Conservation (phyloP, 2,329 filamentous ascomycete genomes). For the Magnaporthales sp. region DNA sequence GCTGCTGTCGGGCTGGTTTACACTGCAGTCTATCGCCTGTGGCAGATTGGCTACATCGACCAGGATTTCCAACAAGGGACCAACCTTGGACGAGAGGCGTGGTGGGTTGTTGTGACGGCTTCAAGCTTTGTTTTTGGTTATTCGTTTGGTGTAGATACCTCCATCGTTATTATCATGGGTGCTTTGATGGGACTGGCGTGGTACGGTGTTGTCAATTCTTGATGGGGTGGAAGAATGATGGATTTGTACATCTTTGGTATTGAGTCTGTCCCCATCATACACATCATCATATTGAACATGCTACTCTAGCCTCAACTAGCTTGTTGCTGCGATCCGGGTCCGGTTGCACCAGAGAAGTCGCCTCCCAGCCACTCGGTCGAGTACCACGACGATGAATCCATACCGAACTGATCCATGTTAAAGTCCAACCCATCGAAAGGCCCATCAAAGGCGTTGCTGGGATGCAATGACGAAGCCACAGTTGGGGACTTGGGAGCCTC, state of each 20-base stretch:
- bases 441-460: slow-evolving; percentile 24
- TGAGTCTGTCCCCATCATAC: neutral
- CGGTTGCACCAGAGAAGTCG: neutral
- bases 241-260: neutral
- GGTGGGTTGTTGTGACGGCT: slow-evolving; percentile 54
- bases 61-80: slow-evolving; percentile 35
- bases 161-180: slow-evolving; percentile 34
- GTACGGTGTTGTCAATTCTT: slow-evolving; percentile 30
- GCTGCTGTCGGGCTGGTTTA: slow-evolving; percentile 53
- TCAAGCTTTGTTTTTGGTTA: slow-evolving; percentile 31
- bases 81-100: slow-evolving; percentile 48
- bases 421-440: slow-evolving; percentile 23
- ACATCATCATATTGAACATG: too few relatives aligned
- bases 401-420: slow-evolving; percentile 18
- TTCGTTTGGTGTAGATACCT: slow-evolving; percentile 36
- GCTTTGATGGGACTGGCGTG: slow-evolving; percentile 36
- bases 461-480: slow-evolving; percentile 16
- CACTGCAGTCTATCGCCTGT: slow-evolving; percentile 54
- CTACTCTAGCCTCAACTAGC: neutral
- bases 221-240: neutral
- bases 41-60: slow-evolving; percentile 52
- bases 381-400: slow-evolving; percentile 14
- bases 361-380: slow-evolving; percentile 16
- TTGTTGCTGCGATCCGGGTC: neutral
- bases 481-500: slow-evolving; percentile 1